Conservation (phyloP, 768 basidiomycete genomes). For the Suillus fuscotomentosus region DNA sequence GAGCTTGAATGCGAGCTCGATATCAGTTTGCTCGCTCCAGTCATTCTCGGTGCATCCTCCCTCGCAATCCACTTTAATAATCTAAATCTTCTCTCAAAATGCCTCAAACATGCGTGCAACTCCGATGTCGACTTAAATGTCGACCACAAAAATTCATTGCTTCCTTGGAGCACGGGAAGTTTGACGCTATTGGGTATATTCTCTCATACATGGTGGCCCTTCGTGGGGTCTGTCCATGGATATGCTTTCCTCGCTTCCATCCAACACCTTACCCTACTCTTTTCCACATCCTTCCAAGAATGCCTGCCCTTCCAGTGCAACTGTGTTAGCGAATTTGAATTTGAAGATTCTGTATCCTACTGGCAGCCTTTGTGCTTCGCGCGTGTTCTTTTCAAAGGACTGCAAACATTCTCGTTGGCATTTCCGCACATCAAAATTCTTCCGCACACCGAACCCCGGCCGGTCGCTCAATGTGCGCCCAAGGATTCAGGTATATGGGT, state of each 20-base stretch:
- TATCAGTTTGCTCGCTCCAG: conserved; percentile 10
- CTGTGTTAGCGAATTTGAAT: not conserved
- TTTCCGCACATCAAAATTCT: not conserved
- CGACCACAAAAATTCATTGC: conserved; percentile 23
- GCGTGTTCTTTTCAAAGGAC: conserved; percentile 27
- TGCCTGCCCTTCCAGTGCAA: not conserved
- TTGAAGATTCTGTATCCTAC: not conserved
- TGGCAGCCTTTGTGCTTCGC: conserved; percentile 14
- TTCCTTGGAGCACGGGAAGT: conserved; percentile 12
- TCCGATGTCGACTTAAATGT: not conserved
- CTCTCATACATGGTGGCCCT: conserved; percentile 30
- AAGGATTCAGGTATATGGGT: not conserved
- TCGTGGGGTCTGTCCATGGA: conserved; percentile 30
- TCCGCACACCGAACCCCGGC: too few species aligned
- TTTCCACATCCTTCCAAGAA: not conserved
- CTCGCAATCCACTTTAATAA: conserved; percentile 32
- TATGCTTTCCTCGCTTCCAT: conserved; percentile 34
- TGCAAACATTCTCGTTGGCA: conserved; percentile 9
- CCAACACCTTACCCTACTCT: conserved; percentile 34
- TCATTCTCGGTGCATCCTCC: not conserved
- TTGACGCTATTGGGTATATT: conserved; percentile 32
- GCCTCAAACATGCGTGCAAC: conserved; percentile 16
- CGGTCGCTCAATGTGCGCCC: not conserved
- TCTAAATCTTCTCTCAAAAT: conserved; percentile 34
- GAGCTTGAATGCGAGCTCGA: conserved; percentile 16